Conservation (phyloP, 75 land plant species). For the Ceratopteris richardii region DNA sequence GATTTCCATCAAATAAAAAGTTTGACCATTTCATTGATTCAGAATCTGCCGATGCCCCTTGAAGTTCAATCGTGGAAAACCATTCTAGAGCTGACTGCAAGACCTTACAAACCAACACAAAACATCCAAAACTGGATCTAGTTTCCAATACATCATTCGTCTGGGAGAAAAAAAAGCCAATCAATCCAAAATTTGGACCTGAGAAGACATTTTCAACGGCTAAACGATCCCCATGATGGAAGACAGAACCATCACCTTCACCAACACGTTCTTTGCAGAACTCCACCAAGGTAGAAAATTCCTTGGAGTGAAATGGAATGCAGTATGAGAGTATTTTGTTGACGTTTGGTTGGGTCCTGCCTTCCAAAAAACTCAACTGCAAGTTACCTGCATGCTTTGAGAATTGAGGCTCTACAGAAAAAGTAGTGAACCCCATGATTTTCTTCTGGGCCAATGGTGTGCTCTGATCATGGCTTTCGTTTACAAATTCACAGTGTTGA, state of each 20-base stretch:
- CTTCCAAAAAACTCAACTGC: neutral
- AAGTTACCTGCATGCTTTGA: neutral
- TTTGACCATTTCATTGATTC: conserved; percentile 40
- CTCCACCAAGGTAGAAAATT: neutral
- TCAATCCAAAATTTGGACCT: neutral
- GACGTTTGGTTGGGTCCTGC: neutral
- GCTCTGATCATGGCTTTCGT: neutral
- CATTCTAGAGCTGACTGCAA: conserved; percentile 53
- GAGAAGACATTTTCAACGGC: neutral
- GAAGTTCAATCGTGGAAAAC: conserved; percentile 41
- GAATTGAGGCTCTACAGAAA: neutral
- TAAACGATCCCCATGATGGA: neutral
- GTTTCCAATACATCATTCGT: neutral
- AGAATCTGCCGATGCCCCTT: conserved; percentile 7
- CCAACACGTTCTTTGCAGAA: neutral
- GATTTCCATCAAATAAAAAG: conserved; percentile 43
- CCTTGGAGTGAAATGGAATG: neutral
- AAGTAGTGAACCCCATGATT: neutral
- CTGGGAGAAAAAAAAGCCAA: neutral
- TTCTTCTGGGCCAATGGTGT: neutral
- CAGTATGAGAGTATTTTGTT: conserved; percentile 1
- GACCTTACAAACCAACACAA: conserved; percentile 39
- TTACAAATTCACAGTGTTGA: neutral
- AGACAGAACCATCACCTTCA: neutral
- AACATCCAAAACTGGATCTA: neutral